Percentiles rank a stretch among this genome's conserved stretches.
phyloP scores from a whole-genome alignment of 179 eudicot species.

The Silene vulgaris region DNA sequence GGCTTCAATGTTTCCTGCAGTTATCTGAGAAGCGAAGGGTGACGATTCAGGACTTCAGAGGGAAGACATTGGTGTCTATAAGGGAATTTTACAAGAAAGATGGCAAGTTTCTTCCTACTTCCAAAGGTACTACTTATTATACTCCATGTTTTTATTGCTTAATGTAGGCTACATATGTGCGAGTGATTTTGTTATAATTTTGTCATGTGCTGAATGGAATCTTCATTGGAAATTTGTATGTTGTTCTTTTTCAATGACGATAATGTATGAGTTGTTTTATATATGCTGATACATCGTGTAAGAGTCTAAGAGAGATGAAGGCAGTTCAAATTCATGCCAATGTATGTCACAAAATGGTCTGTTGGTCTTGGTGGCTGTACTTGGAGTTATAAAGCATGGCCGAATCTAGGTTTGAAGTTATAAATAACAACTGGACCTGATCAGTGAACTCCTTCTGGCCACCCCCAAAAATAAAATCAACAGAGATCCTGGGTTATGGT shows the following conservation, averaged over 20 bases:
- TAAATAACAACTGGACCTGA: background rate
- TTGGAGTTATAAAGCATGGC: background rate
- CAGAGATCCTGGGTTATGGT: background rate
- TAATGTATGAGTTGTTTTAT: background rate
- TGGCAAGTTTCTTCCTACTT: slow-evolving; percentile 74
- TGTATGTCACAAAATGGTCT: background rate
- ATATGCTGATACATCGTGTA: too few relatives aligned
- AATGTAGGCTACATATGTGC: background rate
- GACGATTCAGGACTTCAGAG: slow-evolving; percentile 74
- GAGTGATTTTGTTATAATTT: background rate
- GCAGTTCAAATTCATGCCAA: background rate
- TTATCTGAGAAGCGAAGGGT: slow-evolving; percentile 73
- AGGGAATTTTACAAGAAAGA: slow-evolving; percentile 79
- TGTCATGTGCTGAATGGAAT: background rate
- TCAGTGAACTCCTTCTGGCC: background rate
- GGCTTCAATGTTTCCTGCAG: slow-evolving; percentile 38
- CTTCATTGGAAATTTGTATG: background rate
- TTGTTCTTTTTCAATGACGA: background rate
- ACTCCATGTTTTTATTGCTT: background rate
- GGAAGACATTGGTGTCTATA: slow-evolving; percentile 81
- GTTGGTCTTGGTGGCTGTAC: background rate
- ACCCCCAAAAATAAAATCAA: too few relatives aligned
- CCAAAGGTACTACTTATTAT: slow-evolving; percentile 54
- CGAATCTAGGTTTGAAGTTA: background rate
- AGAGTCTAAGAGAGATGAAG: background rate